Evolutionary conservation across 306 rosid genomes (phyloP).

Genomic region (Casuarina glauca): DNA sequence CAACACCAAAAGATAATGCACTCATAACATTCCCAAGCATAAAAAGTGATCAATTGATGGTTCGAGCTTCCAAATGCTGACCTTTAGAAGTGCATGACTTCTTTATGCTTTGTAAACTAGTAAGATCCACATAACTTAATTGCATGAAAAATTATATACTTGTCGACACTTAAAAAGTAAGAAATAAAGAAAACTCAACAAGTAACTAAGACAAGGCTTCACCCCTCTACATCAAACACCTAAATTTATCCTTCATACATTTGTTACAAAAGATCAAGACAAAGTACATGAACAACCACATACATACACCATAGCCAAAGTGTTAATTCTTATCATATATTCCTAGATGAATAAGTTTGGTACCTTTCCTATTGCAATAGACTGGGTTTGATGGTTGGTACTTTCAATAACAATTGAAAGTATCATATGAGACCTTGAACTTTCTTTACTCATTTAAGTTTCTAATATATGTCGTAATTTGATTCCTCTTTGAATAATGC

Average conservation of each 20-base stretch:
- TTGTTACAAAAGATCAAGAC: neutral
- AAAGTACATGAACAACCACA: neutral
- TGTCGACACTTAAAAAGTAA: neutral
- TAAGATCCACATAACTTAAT: conserved; percentile 97
- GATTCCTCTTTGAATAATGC: conserved; percentile 73
- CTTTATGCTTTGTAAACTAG: conserved; percentile 87
- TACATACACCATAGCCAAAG: neutral
- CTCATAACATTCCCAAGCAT: conserved; percentile 92
- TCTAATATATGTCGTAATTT: conserved; percentile 75
- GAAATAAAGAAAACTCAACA: conserved; percentile 3
- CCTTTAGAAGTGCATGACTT: conserved; percentile 85
- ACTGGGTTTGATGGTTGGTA: conserved; percentile 88
- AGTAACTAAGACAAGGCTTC: conserved; percentile 1
- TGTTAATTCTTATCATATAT: neutral
- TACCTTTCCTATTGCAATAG: conserved; percentile 94
- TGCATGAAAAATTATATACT: conserved; percentile 28
- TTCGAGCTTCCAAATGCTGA: conserved; percentile 92
- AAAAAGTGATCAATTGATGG: conserved; percentile 90
- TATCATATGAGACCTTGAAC: conserved; percentile 91
- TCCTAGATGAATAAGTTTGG: conserved; percentile 3
- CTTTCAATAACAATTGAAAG: conserved; percentile 82
- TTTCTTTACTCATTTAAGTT: conserved; percentile 90
- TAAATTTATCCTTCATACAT: neutral
- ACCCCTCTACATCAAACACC: neutral
- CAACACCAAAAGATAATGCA: conserved; percentile 76